phyloP scores from a whole-genome alignment of 2,329 filamentous ascomycete genomes.

The Trichoderma sp. region DNA sequence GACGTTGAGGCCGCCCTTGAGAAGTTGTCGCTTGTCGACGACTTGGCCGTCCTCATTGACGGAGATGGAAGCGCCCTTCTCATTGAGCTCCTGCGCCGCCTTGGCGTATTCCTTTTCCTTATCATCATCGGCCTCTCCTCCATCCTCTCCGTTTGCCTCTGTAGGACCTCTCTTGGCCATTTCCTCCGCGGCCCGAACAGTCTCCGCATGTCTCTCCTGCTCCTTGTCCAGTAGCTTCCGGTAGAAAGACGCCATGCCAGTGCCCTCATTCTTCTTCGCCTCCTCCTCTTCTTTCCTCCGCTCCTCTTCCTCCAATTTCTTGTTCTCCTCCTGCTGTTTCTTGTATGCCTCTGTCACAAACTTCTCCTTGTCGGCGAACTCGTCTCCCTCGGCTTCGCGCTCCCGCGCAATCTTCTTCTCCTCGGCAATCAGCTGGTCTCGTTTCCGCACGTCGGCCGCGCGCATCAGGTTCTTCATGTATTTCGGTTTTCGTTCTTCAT shows the following conservation, averaged over 20 bases:
- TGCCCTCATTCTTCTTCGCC: slow-evolving; percentile 58
- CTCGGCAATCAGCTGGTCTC: slow-evolving; percentile 73
- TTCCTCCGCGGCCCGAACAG: slow-evolving; percentile 65
- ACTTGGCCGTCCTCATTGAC: slow-evolving; percentile 82
- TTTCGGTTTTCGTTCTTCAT: slow-evolving; percentile 64
- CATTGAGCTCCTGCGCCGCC: slow-evolving; percentile 64
- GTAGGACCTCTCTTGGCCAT: slow-evolving; percentile 42
- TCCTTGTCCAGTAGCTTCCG: slow-evolving; percentile 68
- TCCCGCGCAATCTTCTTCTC: slow-evolving; percentile 78
- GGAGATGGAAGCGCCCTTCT: slow-evolving; percentile 59
- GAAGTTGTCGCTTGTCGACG: slow-evolving; percentile 78
- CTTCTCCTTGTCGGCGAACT: slow-evolving; percentile 78
- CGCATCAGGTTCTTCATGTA: slow-evolving; percentile 75
- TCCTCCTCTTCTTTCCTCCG: slow-evolving; percentile 62
- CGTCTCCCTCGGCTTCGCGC: slow-evolving; percentile 75
- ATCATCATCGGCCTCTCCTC: slow-evolving; percentile 40
- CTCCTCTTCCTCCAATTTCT: slow-evolving; percentile 69
- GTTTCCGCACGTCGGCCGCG: slow-evolving; percentile 72
- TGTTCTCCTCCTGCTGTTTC: slow-evolving; percentile 74
- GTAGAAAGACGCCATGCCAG: slow-evolving; percentile 79
- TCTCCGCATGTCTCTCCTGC: slow-evolving; percentile 67
- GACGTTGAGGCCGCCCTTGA: slow-evolving; percentile 74
- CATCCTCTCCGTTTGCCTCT: slow-evolving; percentile 30
- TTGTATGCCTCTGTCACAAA: slow-evolving; percentile 85
- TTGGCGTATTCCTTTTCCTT: slow-evolving; percentile 61